Percentiles rank a stretch among this genome's conserved stretches.
Conservation (phyloP, 2,329 filamentous ascomycete genomes). For the Penicillium decumbens region DNA sequence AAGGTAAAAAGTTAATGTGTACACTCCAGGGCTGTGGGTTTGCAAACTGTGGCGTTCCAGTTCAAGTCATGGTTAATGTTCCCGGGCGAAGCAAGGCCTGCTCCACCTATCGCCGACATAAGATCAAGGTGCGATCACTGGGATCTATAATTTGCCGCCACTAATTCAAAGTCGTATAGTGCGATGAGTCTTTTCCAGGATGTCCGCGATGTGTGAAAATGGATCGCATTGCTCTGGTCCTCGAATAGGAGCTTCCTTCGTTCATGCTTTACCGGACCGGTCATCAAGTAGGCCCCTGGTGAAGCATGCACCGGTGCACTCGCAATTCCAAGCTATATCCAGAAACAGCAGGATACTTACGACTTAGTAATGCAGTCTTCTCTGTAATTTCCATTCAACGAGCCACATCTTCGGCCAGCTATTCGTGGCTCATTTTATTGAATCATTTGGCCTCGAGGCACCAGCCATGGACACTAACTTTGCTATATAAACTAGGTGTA, state of each 20-base stretch:
- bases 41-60: neutral
- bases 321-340: neutral
- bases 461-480: neutral
- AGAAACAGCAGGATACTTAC: neutral
- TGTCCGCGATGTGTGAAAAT: conserved; percentile 3
- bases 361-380: neutral
- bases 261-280: conserved; percentile 3
- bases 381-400: neutral
- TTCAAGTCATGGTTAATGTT: conserved; percentile 8
- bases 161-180: conserved; percentile 3
- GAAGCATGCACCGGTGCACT: neutral
- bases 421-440: conserved; percentile 12
- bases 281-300: neutral
- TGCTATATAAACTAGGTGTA: conserved; percentile 1
- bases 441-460: conserved; percentile 8
- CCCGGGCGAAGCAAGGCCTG: conserved; percentile 10
- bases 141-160: neutral
- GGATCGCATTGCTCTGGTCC: conserved; percentile 5
- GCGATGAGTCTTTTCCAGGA: conserved; percentile 4
- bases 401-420: conserved; percentile 7
- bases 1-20: neutral
- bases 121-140: conserved; percentile 4
- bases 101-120: conserved; percentile 4
- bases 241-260: conserved; percentile 7
- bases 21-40: neutral